Conservation (phyloP, 495 filamentous ascomycete genomes). For the Trichoderma erinaceum region DNA sequence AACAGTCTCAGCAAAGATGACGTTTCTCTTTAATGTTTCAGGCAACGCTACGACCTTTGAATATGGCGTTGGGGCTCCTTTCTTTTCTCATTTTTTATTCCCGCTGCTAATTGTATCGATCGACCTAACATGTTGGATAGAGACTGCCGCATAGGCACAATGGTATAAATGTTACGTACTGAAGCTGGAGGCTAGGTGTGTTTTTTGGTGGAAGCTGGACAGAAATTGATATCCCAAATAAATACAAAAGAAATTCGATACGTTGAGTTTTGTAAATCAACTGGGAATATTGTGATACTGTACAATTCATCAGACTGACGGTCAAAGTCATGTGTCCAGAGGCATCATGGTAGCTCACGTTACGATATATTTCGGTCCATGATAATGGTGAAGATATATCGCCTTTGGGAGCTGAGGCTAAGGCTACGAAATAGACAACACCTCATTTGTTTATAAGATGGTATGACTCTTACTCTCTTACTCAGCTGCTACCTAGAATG, state of each 20-base stretch:
- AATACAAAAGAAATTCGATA: background rate
- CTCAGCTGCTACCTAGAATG: background rate
- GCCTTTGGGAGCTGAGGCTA: too few relatives aligned
- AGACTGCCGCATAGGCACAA: conserved; percentile 7
- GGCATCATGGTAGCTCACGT: too few relatives aligned
- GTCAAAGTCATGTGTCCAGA: too few relatives aligned
- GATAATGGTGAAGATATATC: too few relatives aligned
- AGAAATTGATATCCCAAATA: background rate
- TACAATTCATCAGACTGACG: too few relatives aligned
- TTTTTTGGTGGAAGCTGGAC: background rate
- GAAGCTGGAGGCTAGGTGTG: background rate
- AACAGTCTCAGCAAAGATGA: background rate
- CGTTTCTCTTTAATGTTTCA: background rate
- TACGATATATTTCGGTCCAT: too few relatives aligned
- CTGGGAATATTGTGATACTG: too few relatives aligned
- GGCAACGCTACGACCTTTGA: conserved; percentile 7
- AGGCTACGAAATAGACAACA: too few relatives aligned
- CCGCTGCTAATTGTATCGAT: background rate
- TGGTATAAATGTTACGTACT: background rate
- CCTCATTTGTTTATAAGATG: too few relatives aligned
- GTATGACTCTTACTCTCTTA: background rate
- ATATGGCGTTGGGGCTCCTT: background rate
- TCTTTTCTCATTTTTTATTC: background rate
- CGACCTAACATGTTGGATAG: background rate
- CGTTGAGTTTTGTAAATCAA: too few relatives aligned